Conservation (phyloP, 371 early-diverging fungal genomes). For the Mucor sp. region DNA sequence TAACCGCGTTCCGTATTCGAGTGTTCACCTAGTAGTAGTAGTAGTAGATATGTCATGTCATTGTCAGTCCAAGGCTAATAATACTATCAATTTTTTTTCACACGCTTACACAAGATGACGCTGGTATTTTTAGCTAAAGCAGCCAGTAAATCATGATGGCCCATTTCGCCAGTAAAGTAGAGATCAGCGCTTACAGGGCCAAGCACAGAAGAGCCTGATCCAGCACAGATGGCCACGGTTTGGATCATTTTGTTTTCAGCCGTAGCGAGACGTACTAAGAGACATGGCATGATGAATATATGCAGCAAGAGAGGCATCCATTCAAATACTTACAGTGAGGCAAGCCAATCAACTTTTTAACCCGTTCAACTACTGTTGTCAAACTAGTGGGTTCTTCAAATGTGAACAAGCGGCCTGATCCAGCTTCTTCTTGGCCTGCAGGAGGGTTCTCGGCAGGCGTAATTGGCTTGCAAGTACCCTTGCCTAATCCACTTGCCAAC, state of each 20-base stretch:
- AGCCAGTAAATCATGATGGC: conserved; percentile 90
- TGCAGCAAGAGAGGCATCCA: neutral
- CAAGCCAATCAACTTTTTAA: conserved; percentile 70
- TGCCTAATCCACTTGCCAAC: conserved; percentile 72
- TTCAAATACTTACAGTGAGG: conserved; percentile 48
- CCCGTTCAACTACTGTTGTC: conserved; percentile 54
- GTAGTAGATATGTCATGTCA: no score
- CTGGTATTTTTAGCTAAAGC: conserved; percentile 74
- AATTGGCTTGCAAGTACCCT: conserved; percentile 53
- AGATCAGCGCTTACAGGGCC: conserved; percentile 63
- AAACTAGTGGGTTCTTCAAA: conserved; percentile 62
- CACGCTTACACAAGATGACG: conserved; percentile 81
- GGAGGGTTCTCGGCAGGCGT: conserved; percentile 58
- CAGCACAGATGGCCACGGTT: conserved; percentile 94
- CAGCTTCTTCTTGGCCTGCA: conserved; percentile 70
- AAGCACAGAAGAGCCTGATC: conserved; percentile 79
- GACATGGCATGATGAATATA: neutral
- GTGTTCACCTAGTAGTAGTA: conserved; percentile 93
- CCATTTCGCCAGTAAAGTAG: conserved; percentile 95
- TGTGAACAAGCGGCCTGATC: conserved; percentile 75
- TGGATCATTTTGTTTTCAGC: conserved; percentile 58
- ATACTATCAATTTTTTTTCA: neutral
- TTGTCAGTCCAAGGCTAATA: neutral
- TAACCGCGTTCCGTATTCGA: conserved; percentile 95
- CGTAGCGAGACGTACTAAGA: conserved; percentile 75